Evolutionary conservation across 148 eudicot genomes (phyloP).

Genomic region (Dysphania ambrosioides): DNA sequence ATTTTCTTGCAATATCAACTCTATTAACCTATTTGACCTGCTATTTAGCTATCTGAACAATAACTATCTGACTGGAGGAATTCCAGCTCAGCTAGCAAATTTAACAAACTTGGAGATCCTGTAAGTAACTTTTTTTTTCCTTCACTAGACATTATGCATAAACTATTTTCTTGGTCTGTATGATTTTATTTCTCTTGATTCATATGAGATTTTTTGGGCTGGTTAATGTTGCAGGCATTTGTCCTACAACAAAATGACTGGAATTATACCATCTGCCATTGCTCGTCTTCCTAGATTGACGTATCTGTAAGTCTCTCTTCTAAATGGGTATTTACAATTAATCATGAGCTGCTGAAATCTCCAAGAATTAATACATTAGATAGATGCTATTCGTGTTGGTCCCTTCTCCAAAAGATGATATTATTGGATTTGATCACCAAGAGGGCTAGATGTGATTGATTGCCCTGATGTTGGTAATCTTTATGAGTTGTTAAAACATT

Average conservation of each 20-base stretch:
- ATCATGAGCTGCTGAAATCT: not conserved
- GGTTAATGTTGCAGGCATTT: conserved; percentile 56
- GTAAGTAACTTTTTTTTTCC: conserved; percentile 43
- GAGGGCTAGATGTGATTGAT: not conserved
- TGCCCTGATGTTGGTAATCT: not conserved
- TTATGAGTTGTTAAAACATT: not conserved
- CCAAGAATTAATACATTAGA: not conserved
- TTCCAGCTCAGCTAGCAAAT: conserved; percentile 89
- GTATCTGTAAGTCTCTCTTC: conserved; percentile 65
- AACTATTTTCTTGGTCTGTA: not conserved
- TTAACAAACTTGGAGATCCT: conserved; percentile 86
- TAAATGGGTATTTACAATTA: conserved; percentile 3
- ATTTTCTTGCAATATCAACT: conserved; percentile 14
- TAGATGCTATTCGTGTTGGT: not conserved
- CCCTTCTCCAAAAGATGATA: not conserved
- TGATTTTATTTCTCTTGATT: not conserved
- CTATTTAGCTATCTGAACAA: conserved; percentile 70
- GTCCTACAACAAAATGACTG: conserved; percentile 92
- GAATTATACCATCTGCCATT: conserved; percentile 73
- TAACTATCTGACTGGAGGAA: conserved; percentile 88
- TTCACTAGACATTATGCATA: not conserved
- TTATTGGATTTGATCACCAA: not conserved
- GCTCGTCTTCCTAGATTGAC: conserved; percentile 83
- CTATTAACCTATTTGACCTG: conserved; percentile 8
- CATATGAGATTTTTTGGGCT: conserved; percentile 4